A percentile compares a stretch with the other conserved stretches of the same genome.
Evolutionary conservation across 73 alveolate species (phyloP).

Genomic region (Diophrys sp.): DNA sequence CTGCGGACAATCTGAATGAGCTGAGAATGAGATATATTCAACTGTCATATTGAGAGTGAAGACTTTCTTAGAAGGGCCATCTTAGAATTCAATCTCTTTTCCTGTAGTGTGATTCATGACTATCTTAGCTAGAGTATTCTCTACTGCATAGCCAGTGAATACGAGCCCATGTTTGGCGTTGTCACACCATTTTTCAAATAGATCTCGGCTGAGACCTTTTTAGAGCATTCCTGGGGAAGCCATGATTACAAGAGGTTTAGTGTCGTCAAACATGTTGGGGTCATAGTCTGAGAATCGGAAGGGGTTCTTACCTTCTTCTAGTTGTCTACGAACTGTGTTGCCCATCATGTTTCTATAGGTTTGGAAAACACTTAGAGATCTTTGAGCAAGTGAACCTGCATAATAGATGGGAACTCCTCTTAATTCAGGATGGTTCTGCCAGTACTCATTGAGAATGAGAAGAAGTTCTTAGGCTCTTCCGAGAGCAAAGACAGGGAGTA

Average conservation of each 20-base stretch:
- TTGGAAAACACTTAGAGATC: slow-evolving; percentile 91
- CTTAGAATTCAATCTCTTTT: slow-evolving; percentile 50
- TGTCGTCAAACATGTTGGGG: slow-evolving; percentile 43
- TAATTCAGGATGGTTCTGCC: slow-evolving; percentile 85
- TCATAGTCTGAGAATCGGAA: slow-evolving; percentile 86
- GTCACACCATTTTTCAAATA: slow-evolving; percentile 91
- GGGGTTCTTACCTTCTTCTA: slow-evolving; percentile 86
- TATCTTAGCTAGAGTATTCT: slow-evolving; percentile 93
- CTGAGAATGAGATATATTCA: slow-evolving; percentile 92
- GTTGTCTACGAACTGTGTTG: slow-evolving; percentile 74
- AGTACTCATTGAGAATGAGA: slow-evolving; percentile 93
- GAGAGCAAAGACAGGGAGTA: slow-evolving; percentile 98
- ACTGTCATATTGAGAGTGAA: slow-evolving; percentile 82
- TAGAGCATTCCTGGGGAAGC: slow-evolving; percentile 98
- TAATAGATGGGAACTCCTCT: slow-evolving; percentile 84
- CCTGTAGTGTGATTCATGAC: slow-evolving; percentile 72
- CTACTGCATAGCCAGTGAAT: slow-evolving; percentile 95
- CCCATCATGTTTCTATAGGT: slow-evolving; percentile 95
- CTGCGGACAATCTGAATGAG: slow-evolving; percentile 96
- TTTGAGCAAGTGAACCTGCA: slow-evolving; percentile 92
- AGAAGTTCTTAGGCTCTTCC: slow-evolving; percentile 98
- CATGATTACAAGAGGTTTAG: slow-evolving; percentile 87
- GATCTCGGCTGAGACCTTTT: slow-evolving; percentile 87
- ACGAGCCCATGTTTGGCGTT: slow-evolving; percentile 87
- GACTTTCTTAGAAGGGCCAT: slow-evolving; percentile 50